These are phyloP conservation scores for Podaxis pistillaris DNA, from an alignment of 768 basidiomycete genomes.

Conservation along the genomic window DNA sequence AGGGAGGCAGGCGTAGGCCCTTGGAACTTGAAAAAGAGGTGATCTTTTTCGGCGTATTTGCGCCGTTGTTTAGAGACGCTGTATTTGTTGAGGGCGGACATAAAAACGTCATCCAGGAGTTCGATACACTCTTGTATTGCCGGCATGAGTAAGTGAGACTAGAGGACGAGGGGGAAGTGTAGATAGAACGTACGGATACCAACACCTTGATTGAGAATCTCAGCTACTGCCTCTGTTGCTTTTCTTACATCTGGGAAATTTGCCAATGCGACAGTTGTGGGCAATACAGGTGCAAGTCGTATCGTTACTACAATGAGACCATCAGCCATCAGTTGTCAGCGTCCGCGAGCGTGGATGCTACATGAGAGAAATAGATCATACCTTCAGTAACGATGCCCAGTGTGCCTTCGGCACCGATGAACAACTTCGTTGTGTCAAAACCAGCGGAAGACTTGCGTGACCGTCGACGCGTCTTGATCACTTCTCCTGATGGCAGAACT, in stretches of 20 bases:
- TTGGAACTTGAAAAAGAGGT: conserved; percentile 87
- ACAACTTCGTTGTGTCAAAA: conserved; percentile 81
- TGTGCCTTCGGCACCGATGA: conserved; percentile 80
- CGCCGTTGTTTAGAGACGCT: conserved; percentile 42
- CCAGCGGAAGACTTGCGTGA: conserved; percentile 86
- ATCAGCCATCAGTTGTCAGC: too few species aligned
- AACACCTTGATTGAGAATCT: conserved; percentile 70
- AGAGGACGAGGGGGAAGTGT: conserved; percentile 3
- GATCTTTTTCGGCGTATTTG: conserved; percentile 58
- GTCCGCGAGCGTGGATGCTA: too few species aligned
- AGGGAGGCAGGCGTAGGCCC: conserved; percentile 60
- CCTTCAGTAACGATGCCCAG: conserved; percentile 90
- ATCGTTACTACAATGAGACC: too few species aligned
- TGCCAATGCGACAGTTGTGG: conserved; percentile 80
- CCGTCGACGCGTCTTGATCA: conserved; percentile 83
- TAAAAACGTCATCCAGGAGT: conserved; percentile 70
- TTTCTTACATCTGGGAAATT: conserved; percentile 75
- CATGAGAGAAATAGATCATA: conserved; percentile 15
- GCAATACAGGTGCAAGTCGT: conserved; percentile 73
- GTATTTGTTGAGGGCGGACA: conserved; percentile 58
- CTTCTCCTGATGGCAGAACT: conserved; percentile 83
- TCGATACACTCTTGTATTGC: conserved; percentile 71
- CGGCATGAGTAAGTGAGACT: neutral
- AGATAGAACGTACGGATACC: conserved; percentile 60
- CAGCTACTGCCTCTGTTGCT: conserved; percentile 73